phyloP scores from a whole-genome alignment of 2,329 filamentous ascomycete species.

The Colletotrichum tamarilloi region DNA sequence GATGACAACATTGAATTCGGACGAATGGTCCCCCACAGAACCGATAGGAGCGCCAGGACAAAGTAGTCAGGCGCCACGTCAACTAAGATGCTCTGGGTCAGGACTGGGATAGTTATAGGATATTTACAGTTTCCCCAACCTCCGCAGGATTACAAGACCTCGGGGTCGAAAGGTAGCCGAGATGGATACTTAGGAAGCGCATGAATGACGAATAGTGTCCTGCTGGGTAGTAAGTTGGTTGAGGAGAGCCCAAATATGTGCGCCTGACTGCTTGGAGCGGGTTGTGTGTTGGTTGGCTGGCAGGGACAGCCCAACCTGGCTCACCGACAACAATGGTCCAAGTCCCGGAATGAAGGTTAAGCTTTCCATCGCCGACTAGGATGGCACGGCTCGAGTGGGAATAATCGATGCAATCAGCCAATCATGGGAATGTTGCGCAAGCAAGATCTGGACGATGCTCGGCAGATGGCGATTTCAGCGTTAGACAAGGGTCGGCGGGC shows the following conservation, averaged over 20 bases:
- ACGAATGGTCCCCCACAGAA: conserved; percentile 18
- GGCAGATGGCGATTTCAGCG: conserved; percentile 4
- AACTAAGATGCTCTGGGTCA: background rate
- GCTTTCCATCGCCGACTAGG: conserved; percentile 25
- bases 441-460: conserved; percentile 4
- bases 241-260: conserved; percentile 5
- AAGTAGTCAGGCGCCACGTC: background rate
- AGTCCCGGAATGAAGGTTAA: conserved; percentile 30
- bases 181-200: background rate
- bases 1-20: conserved; percentile 20
- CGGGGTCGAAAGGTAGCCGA: background rate
- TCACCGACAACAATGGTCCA: background rate
- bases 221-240: background rate
- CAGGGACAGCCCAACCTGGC: conserved; percentile 5
- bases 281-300: background rate
- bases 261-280: background rate
- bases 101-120: background rate
- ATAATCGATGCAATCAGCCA: background rate
- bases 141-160: background rate
- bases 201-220: background rate
- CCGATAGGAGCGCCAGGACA: conserved; percentile 2
- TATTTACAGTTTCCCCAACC: too few relatives aligned
- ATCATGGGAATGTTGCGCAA: background rate
- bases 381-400: conserved; percentile 24
- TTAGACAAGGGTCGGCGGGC: background rate